Evolutionary conservation across 108 stramenopile genomes (phyloP).

Genomic region (Pseudonitzschia multistriata): DNA sequence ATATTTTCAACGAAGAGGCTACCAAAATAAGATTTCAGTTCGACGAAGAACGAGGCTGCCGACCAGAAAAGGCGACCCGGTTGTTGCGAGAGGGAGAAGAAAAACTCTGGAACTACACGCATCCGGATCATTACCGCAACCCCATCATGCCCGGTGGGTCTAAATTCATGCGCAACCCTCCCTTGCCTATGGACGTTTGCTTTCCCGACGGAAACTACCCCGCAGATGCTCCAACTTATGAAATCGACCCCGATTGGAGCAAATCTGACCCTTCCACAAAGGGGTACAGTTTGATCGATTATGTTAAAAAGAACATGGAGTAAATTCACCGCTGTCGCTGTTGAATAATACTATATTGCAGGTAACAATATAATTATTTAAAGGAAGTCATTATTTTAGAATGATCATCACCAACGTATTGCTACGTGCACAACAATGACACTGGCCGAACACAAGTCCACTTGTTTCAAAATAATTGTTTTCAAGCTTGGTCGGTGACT

Average conservation of each 20-base stretch:
- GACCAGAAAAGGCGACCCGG: slow-evolving; percentile 59
- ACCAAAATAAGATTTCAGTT: slow-evolving; percentile 76
- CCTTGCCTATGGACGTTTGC: slow-evolving; percentile 87
- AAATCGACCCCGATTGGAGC: slow-evolving; percentile 86
- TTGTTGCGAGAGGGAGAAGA: slow-evolving; percentile 77
- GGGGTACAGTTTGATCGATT: slow-evolving; percentile 86
- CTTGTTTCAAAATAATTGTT: no score
- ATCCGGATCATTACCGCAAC: slow-evolving; percentile 90
- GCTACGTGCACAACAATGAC: no score
- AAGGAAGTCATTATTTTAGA: neutral
- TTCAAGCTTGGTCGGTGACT: no score
- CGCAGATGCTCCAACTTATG: slow-evolving; percentile 73
- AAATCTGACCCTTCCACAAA: slow-evolving; percentile 68
- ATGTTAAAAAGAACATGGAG: slow-evolving; percentile 91
- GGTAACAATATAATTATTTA: neutral
- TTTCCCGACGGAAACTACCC: slow-evolving; percentile 91
- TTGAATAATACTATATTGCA: neutral
- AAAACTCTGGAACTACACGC: slow-evolving; percentile 72
- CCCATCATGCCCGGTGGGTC: slow-evolving; percentile 97
- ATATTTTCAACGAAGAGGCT: slow-evolving; percentile 87
- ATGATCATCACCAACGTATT: no score
- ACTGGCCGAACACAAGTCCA: no score
- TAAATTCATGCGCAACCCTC: slow-evolving; percentile 97
- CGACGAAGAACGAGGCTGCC: slow-evolving; percentile 70
- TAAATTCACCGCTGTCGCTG: slow-evolving; percentile 18